phyloP scores from a whole-genome alignment of 2,329 filamentous ascomycete genomes.

The Trichophyton rubrum region DNA sequence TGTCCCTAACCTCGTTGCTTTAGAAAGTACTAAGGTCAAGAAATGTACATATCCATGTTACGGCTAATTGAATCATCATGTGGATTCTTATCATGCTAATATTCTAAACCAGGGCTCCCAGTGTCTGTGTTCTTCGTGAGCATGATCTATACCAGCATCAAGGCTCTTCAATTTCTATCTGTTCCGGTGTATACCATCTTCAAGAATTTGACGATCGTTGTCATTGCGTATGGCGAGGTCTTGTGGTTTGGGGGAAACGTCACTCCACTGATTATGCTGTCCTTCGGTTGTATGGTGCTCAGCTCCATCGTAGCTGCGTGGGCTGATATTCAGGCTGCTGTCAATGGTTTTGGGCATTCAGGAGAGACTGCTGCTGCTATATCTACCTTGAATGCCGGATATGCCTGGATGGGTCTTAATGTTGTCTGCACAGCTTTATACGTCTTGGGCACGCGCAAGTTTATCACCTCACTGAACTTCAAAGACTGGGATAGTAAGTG shows the following conservation, averaged over 20 bases:
- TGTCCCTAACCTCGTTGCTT: no score
- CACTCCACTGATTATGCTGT: conserved; percentile 72
- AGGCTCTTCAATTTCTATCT: conserved; percentile 88
- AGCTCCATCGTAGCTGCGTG: conserved; percentile 93
- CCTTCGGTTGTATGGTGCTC: conserved; percentile 91
- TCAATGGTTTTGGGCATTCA: conserved; percentile 46
- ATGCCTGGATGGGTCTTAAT: conserved; percentile 95
- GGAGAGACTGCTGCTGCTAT: conserved; percentile 57
- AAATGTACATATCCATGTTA: no score
- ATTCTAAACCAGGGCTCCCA: no score
- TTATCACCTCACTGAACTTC: conserved; percentile 98
- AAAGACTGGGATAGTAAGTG: conserved; percentile 97
- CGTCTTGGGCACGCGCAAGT: conserved; percentile 85
- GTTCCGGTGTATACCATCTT: conserved; percentile 99
- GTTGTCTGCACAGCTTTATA: conserved; percentile 88
- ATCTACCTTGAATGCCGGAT: conserved; percentile 83
- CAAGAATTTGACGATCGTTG: conserved; percentile 97
- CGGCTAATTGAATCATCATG: no score
- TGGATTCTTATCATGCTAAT: no score
- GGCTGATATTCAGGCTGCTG: conserved; percentile 84
- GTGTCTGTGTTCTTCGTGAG: no score
- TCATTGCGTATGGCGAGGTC: conserved; percentile 96
- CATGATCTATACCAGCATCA: conserved; percentile 43
- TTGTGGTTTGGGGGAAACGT: conserved; percentile 95
- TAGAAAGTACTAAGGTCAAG: no score